Conservation (phyloP, 768 basidiomycete species). For the Suillus alpinus region DNA sequence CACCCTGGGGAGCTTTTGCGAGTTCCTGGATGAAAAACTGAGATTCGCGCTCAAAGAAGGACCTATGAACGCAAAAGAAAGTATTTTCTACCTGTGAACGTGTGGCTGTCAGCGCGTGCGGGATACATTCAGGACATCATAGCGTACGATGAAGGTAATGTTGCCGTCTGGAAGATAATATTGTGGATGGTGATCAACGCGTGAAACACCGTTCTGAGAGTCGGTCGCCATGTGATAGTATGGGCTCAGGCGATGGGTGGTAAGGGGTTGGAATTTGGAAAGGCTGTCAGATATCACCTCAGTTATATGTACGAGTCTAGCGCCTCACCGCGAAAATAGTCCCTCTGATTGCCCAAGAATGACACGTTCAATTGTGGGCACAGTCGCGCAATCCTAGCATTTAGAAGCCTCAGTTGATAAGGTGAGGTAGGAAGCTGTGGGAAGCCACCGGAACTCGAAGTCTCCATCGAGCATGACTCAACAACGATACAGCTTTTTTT, state of each 20-base stretch:
- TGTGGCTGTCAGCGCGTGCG: not conserved
- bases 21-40: slow-evolving; percentile 27
- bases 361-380: not conserved
- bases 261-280: not conserved
- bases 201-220: not conserved
- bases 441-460: not conserved
- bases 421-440: not conserved
- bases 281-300: not conserved
- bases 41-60: slow-evolving; percentile 38
- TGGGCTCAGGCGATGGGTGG: not conserved
- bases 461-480: not conserved
- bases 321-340: not conserved
- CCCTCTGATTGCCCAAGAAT: not conserved
- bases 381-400: not conserved
- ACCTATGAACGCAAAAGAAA: slow-evolving; percentile 31
- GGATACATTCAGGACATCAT: not conserved
- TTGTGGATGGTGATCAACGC: slow-evolving; percentile 15
- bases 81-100: slow-evolving; percentile 31
- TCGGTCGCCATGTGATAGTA: not conserved
- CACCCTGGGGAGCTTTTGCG: slow-evolving; percentile 2
- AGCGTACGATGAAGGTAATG: slow-evolving; percentile 49
- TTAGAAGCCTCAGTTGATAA: not conserved
- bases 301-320: not conserved
- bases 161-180: slow-evolving; percentile 59
- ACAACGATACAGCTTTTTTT: not conserved